These are phyloP conservation scores for Harringtonia aguacate DNA, from an alignment of 2,329 filamentous ascomycete genomes.

Conservation along the genomic window DNA sequence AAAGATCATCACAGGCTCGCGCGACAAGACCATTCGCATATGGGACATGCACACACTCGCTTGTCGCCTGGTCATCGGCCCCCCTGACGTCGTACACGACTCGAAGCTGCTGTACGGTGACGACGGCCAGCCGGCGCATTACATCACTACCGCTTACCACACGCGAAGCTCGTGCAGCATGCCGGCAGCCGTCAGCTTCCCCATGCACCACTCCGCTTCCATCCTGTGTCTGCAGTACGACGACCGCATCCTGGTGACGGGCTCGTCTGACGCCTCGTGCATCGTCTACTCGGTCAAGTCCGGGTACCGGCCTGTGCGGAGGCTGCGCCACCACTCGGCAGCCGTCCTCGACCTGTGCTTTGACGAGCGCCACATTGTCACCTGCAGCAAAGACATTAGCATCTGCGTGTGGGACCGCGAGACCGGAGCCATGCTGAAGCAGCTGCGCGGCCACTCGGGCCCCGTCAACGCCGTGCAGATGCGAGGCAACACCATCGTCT, in stretches of 20 bases:
- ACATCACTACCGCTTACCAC: conserved; percentile 30
- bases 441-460: conserved; percentile 74
- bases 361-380: conserved; percentile 85
- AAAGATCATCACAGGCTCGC: conserved; percentile 94
- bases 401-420: conserved; percentile 91
- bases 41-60: conserved; percentile 90
- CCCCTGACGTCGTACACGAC: conserved; percentile 51
- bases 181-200: conserved; percentile 46
- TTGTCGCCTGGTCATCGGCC: conserved; percentile 79
- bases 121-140: conserved; percentile 41
- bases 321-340: conserved; percentile 68
- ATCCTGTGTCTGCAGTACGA: conserved; percentile 96
- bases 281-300: conserved; percentile 81
- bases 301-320: conserved; percentile 68
- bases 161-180: conserved; percentile 30
- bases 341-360: conserved; percentile 93
- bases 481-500: conserved; percentile 84
- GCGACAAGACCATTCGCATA: conserved; percentile 88
- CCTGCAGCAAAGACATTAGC: conserved; percentile 89
- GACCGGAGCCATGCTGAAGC: conserved; percentile 65
- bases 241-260: conserved; percentile 83
- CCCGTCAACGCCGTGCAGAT: conserved; percentile 96
- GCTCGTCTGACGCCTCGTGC: conserved; percentile 83
- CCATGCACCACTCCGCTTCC: conserved; percentile 71
- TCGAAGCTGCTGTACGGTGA: conserved; percentile 39